Base-by-base conservation (phyloP, 148 eudicot genomes). In the Euryodendron excelsum region DNA sequence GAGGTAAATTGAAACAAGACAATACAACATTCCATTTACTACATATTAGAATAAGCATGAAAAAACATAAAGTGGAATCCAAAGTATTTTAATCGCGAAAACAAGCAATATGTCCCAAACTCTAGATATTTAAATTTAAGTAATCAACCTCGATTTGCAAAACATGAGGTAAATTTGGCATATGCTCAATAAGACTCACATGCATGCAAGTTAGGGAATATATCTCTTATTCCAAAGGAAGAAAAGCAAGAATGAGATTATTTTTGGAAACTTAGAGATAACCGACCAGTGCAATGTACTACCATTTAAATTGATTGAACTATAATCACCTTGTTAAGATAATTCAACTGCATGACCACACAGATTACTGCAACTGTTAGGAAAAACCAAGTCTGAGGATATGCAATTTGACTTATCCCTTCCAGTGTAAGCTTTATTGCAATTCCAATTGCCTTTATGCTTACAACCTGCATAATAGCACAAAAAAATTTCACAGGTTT, bases 391-490 rank as follows among this genome's bases (percentile, higher is more conserved):
- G 98, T 89, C 74, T 93, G 93, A 41, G 89, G 86, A 81, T 83
- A 95, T 69, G 78, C 82, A 78, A 93, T 53, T 74, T 95, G 98
- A 82, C 86, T 95, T 76, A 82, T 86, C 28, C 98, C 98, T 69
- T 89, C 93, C 59, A 95, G 67, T 36, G 98, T 95, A 34, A 95
- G 94, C 85, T 95, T 90, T 77, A 95, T 82, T 33, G 96, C 94
- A 77, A 93, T 95, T 76, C 98, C 98, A 75, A 95, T 88, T n/a
- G 98, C 98, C 88, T 95, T 95, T 82, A 93, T 89, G 88, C 98
- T 93, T 65, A 95, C 91, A 68, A 95, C 97, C 98, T 95, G 83
- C 77, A 82, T 65, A 72, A 41, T 28, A 27, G 53, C 69, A 77
- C 48, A 27, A 48, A 31, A 78, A 75, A 34, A 15, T 9, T 76